Evolutionary conservation across 257 asterid genomes (phyloP), one percentile per base, ranked within the genome.

Genomic region (Solanum tacnaense): DNA sequence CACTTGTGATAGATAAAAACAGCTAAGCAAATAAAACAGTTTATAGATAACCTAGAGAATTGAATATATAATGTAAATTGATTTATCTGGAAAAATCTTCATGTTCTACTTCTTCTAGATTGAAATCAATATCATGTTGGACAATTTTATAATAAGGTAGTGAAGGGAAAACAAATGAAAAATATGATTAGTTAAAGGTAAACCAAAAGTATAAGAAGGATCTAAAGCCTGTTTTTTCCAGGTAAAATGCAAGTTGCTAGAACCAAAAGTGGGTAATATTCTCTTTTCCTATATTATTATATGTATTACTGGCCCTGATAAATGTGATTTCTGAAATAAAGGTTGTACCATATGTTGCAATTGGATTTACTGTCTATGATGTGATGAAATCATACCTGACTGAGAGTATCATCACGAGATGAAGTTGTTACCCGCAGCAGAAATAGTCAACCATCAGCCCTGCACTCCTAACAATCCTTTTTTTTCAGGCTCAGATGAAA

Each of bases 301-400:
- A 79, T 29, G 10, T 18, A 52, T 7, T 62, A 73, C 73, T 62
- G 86, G 84, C 39, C 32, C 71, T 87, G 84, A 65, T 85, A 9
- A n/a, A 20, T 20, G 34, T 83, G 52, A 76, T 44, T 21, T 72
- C 27, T 83, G 38, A 74, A 86, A 74, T 90, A 88, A 94, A 96
- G 99, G 98, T 94, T 58, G 98, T 94, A 52, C 98, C 65, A 56
- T 56, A 41, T 41, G 98, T 96, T 44, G 99, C 99, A 34, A 96
- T 96, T 82, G 99, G 99, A 81, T 96, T 96, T 70, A 95, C 99
- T 18, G 94, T 93, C 23, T 96, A 94, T 52, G 98, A 96, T 89
- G 92, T 91, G 79, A 90, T 95, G 97, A 95, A 95, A 92, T 93
- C 93, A 38, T 94, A 41, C 87, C 93, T 96, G 89, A 41, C 49